phyloP scores from a whole-genome alignment of 805 yeast species.

The Wickerhamomyces alni region DNA sequence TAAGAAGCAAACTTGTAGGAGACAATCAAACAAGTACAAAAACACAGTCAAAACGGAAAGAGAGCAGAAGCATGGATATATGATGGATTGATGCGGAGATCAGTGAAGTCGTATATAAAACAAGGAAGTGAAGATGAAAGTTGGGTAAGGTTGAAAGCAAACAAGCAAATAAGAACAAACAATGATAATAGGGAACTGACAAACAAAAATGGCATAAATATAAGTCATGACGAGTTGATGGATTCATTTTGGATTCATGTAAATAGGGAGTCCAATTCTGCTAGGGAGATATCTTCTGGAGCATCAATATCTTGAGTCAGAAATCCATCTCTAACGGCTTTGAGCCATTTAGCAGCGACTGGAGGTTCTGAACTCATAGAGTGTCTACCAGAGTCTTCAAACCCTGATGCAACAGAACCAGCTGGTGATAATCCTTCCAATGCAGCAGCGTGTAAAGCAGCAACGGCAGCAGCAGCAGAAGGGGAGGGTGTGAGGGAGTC shows the following conservation, averaged over 20 bases:
- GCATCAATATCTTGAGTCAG: conserved; percentile 70
- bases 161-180: not conserved
- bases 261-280: conserved; percentile 56
- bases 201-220: not conserved
- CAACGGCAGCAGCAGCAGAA: conserved; percentile 67
- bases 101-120: not conserved
- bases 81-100: too few relatives aligned
- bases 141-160: not conserved
- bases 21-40: not conserved
- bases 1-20: too few relatives aligned
- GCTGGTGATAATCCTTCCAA: conserved; percentile 42
- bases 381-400: conserved; percentile 14
- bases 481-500: conserved; percentile 51
- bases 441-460: conserved; percentile 67
- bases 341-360: conserved; percentile 58
- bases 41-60: not conserved
- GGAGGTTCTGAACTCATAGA: conserved; percentile 21
- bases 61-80: not conserved
- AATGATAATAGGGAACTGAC: not conserved
- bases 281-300: conserved; percentile 73
- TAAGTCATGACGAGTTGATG: conserved; percentile 1
- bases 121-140: conserved; percentile 1
- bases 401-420: conserved; percentile 27
- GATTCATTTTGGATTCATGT: conserved; percentile 10
- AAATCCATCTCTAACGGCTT: conserved; percentile 71